Evolutionary conservation across 352 stramenopile genomes (phyloP).

Genomic region (Pythium phragmiticola): DNA sequence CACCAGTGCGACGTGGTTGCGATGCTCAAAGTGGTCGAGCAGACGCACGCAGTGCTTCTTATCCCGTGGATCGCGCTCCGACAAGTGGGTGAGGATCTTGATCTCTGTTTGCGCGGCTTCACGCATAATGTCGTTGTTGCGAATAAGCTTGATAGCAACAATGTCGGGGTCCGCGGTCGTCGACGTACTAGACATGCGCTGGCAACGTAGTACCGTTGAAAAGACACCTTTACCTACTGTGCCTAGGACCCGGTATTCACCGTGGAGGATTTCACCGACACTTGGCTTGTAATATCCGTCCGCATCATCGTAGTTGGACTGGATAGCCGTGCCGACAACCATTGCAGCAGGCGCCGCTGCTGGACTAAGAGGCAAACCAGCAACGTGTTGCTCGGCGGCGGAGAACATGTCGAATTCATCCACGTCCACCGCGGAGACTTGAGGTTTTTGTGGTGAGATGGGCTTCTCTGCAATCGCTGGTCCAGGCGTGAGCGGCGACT

Average conservation of each 20-base stretch:
- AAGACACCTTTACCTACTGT: constrained; percentile 97
- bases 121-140: constrained; percentile 98
- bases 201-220: constrained; percentile 96
- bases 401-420: constrained; percentile 91
- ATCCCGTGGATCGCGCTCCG: constrained; percentile 62
- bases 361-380: constrained; percentile 27
- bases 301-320: constrained; percentile 94
- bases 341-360: constrained; percentile 30
- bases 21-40: constrained; percentile 87
- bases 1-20: constrained; percentile 95
- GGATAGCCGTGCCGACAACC: constrained; percentile 36
- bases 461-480: not conserved
- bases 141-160: constrained; percentile 89
- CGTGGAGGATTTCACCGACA: constrained; percentile 93
- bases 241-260: constrained; percentile 92
- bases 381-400: constrained; percentile 59
- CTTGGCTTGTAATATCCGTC: constrained; percentile 98
- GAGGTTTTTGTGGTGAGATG: constrained; percentile 1
- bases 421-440: constrained; percentile 27
- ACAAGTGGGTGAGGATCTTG: constrained; percentile 74
- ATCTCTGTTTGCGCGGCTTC: constrained; percentile 92
- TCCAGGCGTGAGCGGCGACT: not conserved
- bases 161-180: constrained; percentile 16
- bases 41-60: constrained; percentile 88
- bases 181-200: constrained; percentile 23